Conservation (phyloP, 2,329 filamentous ascomycete species). For the Cladosporium sp. region DNA sequence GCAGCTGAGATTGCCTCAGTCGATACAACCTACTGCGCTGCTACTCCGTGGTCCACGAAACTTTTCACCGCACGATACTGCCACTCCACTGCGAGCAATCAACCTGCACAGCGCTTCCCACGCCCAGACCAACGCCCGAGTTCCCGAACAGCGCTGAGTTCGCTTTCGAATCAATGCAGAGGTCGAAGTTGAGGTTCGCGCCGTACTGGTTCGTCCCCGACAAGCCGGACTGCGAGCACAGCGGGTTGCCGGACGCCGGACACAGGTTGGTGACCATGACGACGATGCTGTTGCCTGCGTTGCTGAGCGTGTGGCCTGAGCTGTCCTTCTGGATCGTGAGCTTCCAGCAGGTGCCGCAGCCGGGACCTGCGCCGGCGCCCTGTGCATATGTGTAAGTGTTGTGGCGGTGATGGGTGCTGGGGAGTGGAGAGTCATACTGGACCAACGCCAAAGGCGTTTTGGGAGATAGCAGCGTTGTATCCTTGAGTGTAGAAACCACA, state of each 20-base stretch:
- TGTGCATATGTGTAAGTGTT: not conserved
- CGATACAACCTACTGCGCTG: no score
- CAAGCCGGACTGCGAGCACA: slow-evolving; percentile 34
- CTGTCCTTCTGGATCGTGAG: slow-evolving; percentile 34
- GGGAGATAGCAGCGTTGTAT: slow-evolving; percentile 35
- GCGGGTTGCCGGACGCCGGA: slow-evolving; percentile 34
- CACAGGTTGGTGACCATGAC: slow-evolving; percentile 41
- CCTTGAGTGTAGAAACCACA: slow-evolving; percentile 35
- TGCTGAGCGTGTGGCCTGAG: slow-evolving; percentile 25
- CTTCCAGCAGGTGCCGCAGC: slow-evolving; percentile 38
- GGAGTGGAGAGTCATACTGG: slow-evolving; percentile 9
- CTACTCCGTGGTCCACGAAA: not conserved
- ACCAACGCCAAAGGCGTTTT: slow-evolving; percentile 38
- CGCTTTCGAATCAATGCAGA: slow-evolving; percentile 38
- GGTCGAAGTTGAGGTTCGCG: slow-evolving; percentile 39
- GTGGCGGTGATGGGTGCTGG: not conserved
- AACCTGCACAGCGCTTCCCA: slow-evolving; percentile 32
- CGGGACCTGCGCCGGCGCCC: slow-evolving; percentile 35
- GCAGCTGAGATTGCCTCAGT: no score
- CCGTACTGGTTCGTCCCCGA: slow-evolving; percentile 36
- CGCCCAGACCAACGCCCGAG: slow-evolving; percentile 28
- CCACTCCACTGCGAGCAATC: slow-evolving; percentile 21
- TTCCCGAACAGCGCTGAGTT: slow-evolving; percentile 34
- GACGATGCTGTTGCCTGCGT: slow-evolving; percentile 33
- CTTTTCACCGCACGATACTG: slow-evolving; percentile 14